These are phyloP conservation scores for Oryza punctata DNA, from an alignment of 176 grass and related monocot species.

Conservation along the genomic window DNA sequence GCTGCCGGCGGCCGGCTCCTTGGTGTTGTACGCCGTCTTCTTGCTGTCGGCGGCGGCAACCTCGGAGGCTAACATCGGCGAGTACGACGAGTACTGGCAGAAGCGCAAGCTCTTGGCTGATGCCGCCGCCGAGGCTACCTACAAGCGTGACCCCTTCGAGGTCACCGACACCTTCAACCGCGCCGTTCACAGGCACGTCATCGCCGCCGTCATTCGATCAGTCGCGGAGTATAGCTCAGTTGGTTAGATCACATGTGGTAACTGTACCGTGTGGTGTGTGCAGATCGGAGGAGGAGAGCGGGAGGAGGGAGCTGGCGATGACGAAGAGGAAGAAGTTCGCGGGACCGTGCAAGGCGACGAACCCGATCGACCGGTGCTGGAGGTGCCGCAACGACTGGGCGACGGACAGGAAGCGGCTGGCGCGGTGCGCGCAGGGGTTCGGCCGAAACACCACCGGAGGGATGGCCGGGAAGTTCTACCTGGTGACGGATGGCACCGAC, in stretches of 20 bases:
- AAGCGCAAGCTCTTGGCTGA: slow-evolving; percentile 39
- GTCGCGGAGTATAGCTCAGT: no score
- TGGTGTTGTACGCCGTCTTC: slow-evolving; percentile 38
- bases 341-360: slow-evolving; percentile 64
- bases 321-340: slow-evolving; percentile 32
- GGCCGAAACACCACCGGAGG: slow-evolving; percentile 67
- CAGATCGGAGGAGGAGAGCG: slow-evolving; percentile 27
- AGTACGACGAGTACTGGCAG: slow-evolving; percentile 58
- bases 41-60: slow-evolving; percentile 46
- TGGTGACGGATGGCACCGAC: slow-evolving; percentile 68
- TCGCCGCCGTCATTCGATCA: not conserved
- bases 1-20: slow-evolving; percentile 2
- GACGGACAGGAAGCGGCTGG: slow-evolving; percentile 63
- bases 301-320: slow-evolving; percentile 45
- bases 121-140: slow-evolving; percentile 37
- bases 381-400: slow-evolving; percentile 76
- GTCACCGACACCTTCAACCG: slow-evolving; percentile 44
- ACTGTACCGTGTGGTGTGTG: not conserved
- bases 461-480: slow-evolving; percentile 60
- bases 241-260: no score
- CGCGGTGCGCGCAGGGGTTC: slow-evolving; percentile 76
- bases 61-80: slow-evolving; percentile 41
- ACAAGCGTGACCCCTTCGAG: slow-evolving; percentile 51
- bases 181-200: slow-evolving; percentile 56
- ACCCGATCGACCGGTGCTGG: slow-evolving; percentile 95